Conservation (phyloP, 73 alveolate genomes). For the Breviolum minutum region DNA sequence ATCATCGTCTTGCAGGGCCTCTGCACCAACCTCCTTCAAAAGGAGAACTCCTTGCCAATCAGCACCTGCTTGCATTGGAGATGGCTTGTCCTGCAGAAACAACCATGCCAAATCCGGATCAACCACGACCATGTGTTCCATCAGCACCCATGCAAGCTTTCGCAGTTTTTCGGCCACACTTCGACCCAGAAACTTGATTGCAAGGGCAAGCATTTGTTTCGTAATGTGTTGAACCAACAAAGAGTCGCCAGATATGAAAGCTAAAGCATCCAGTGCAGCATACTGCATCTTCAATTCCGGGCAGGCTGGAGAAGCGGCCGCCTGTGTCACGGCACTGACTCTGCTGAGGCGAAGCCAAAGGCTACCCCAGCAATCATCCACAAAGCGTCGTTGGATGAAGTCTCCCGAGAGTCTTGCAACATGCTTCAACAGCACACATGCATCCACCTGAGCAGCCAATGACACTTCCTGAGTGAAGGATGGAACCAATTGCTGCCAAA, state of each 20-base stretch:
- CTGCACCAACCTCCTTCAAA: constrained; percentile 14
- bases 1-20: constrained; percentile 30
- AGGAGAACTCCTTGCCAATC: constrained; percentile 35
- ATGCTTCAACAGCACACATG: constrained; percentile 61
- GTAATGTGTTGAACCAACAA: constrained; percentile 33
- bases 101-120: constrained; percentile 64
- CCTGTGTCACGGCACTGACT: not conserved
- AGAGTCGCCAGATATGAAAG: constrained; percentile 67
- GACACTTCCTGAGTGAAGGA: constrained; percentile 3
- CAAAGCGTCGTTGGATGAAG: constrained; percentile 58
- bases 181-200: constrained; percentile 29
- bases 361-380: constrained; percentile 56
- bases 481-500: constrained; percentile 52
- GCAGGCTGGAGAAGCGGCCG: not conserved
- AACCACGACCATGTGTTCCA: constrained; percentile 50
- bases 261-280: constrained; percentile 59
- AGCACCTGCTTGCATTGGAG: not conserved
- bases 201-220: constrained; percentile 43
- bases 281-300: constrained; percentile 57
- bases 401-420: constrained; percentile 82
- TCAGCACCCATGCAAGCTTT: constrained; percentile 15
- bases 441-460: constrained; percentile 26
- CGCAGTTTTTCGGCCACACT: constrained; percentile 26
- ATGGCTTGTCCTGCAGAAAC: constrained; percentile 9
- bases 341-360: constrained; percentile 50